Conservation (phyloP, 2,329 filamentous ascomycete genomes). For the Fusarium graminum region DNA sequence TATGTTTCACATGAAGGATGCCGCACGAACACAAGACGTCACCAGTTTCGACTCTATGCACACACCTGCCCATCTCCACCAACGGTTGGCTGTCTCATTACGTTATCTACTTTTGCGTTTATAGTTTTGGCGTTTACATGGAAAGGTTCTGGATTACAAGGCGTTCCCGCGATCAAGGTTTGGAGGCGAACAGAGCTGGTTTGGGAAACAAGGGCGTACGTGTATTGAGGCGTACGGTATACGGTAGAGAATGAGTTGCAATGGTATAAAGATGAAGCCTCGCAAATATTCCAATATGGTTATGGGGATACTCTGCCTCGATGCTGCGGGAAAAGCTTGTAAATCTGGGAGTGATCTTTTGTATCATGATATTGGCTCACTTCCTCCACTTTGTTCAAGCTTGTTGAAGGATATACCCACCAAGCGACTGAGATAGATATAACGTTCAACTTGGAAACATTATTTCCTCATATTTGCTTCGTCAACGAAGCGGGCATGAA, state of each 20-base stretch:
- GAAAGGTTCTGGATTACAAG: conserved; percentile 25
- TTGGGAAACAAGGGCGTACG: conserved; percentile 8
- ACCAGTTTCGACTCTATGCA: conserved; percentile 16
- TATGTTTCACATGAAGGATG: conserved; percentile 24
- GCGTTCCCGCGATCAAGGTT: conserved; percentile 32
- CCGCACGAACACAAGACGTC: conserved; percentile 12
- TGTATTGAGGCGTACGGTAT: conserved; percentile 6
- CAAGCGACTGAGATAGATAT: conserved; percentile 15
- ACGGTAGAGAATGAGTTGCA: conserved; percentile 9
- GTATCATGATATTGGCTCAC: conserved; percentile 35
- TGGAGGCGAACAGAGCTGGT: conserved; percentile 4
- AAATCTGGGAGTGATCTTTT: conserved; percentile 24
- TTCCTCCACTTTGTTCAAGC: conserved; percentile 32
- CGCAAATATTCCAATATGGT: not conserved
- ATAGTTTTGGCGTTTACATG: conserved; percentile 30
- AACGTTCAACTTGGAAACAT: conserved; percentile 3
- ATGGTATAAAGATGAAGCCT: conserved; percentile 1
- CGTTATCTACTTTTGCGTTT: conserved; percentile 11
- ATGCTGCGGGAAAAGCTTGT: conserved; percentile 24
- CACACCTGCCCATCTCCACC: conserved; percentile 7
- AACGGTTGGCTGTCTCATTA: conserved; percentile 15
- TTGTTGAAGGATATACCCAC: conserved; percentile 25
- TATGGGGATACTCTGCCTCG: conserved; percentile 17
- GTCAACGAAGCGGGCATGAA: not conserved
- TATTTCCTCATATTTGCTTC: not conserved